phyloP scores from a whole-genome alignment of 2,329 filamentous ascomycete genomes.

The Pyrenochaeta sp. region DNA sequence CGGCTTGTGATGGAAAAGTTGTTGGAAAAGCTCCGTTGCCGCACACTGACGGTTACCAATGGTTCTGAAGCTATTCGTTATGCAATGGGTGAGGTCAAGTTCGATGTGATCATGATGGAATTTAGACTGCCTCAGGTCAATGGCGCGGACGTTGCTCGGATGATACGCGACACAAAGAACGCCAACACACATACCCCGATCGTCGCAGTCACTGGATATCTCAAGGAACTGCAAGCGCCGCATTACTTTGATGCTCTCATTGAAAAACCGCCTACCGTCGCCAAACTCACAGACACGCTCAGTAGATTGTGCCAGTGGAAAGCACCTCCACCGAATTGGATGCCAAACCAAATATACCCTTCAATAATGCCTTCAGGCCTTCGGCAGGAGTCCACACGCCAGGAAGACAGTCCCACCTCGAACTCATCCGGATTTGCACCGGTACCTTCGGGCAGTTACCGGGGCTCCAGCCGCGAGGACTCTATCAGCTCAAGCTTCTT shows the following conservation, averaged over 20 bases:
- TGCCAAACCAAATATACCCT: conserved; percentile 46
- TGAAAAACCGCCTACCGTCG: conserved; percentile 93
- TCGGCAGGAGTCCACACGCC: conserved; percentile 68
- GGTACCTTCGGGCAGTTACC: conserved; percentile 77
- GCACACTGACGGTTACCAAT: conserved; percentile 89
- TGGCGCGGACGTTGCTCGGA: conserved; percentile 92
- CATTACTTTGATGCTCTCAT: conserved; percentile 96
- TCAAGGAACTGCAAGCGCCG: conserved; percentile 94
- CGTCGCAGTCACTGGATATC: conserved; percentile 93
- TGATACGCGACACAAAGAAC: conserved; percentile 97
- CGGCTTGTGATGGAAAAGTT: conserved; percentile 99
- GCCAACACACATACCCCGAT: conserved; percentile 94
- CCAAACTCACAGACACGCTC: conserved; percentile 88
- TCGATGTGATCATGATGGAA: conserved; percentile 98
- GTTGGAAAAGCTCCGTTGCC: conserved; percentile 91
- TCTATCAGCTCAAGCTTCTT: conserved; percentile 89
- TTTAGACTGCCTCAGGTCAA: conserved; percentile 95
- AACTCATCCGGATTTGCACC: conserved; percentile 78
- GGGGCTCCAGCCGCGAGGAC: conserved; percentile 82
- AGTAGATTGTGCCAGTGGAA: conserved; percentile 94
- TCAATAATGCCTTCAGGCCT: conserved; percentile 67
- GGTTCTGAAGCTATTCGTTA: conserved; percentile 92
- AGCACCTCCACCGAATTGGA: conserved; percentile 71
- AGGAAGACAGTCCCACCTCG: conserved; percentile 83
- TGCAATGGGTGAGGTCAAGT: conserved; percentile 96